A percentile compares a stretch with the other conserved stretches of the same genome.
phyloP scores from a whole-genome alignment of 306 rosid species.

The Vigna angularis region DNA sequence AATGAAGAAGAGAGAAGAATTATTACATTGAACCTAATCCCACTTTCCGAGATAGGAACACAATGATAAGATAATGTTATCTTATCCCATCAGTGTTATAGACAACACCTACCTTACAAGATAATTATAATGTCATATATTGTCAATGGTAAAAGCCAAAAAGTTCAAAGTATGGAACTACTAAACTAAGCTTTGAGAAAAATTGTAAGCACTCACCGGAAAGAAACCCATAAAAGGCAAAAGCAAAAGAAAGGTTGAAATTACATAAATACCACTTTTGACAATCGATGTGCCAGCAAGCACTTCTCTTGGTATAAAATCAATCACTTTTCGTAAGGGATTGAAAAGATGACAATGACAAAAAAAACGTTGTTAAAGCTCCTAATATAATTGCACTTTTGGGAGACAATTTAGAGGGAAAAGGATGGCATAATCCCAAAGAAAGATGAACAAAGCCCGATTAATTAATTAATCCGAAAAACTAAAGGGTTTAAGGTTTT shows the following conservation, averaged over 20 bases:
- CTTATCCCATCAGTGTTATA: too few relatives aligned
- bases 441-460: conserved; percentile 41
- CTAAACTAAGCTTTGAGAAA: conserved; percentile 49
- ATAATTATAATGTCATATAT: too few relatives aligned
- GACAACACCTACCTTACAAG: too few relatives aligned
- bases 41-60: too few relatives aligned
- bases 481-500: conserved; percentile 37
- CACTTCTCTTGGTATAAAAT: conserved; percentile 69
- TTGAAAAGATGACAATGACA: conserved; percentile 57
- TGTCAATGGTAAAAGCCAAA: neutral
- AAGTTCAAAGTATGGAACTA: conserved; percentile 1
- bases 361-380: conserved; percentile 51
- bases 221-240: conserved; percentile 39
- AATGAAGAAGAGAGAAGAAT: too few relatives aligned
- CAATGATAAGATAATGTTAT: too few relatives aligned
- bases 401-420: conserved; percentile 51
- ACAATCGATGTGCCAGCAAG: conserved; percentile 33
- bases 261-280: conserved; percentile 52
- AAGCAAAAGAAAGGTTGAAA: conserved; percentile 26
- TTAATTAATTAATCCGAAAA: conserved; percentile 35
- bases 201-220: conserved; percentile 45
- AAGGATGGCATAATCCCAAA: conserved; percentile 50
- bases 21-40: too few relatives aligned
- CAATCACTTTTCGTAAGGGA: conserved; percentile 36
- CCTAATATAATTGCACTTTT: conserved; percentile 58